These are phyloP conservation scores for Monilinia polystroma DNA, from an alignment of 2,329 filamentous ascomycete species.

Conservation along the genomic window DNA sequence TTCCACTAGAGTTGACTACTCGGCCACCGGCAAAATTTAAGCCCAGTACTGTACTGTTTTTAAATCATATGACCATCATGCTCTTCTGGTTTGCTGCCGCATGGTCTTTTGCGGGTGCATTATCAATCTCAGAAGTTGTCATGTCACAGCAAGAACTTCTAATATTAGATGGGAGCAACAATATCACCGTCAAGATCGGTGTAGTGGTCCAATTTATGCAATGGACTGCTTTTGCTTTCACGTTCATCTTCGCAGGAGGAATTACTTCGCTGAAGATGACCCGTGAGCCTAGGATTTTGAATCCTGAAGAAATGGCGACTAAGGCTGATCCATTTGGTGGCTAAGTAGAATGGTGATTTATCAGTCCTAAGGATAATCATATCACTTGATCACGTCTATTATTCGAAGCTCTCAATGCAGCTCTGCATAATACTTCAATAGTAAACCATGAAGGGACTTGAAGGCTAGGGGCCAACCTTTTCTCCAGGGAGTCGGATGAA, in stretches of 20 bases:
- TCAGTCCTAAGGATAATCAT: background rate
- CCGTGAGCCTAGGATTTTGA: background rate
- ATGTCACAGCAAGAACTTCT: conserved; percentile 14
- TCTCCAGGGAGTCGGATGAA: too few relatives aligned
- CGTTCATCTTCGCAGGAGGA: conserved; percentile 2
- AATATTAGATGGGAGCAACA: background rate
- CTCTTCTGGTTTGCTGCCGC: conserved; percentile 14
- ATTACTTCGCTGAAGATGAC: background rate
- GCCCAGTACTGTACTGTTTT: background rate
- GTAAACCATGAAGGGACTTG: background rate
- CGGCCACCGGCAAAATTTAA: background rate
- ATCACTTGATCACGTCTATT: background rate
- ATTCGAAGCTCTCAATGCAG: background rate
- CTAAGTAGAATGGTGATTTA: background rate
- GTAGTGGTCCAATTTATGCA: conserved; percentile 4
- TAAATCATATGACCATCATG: conserved; percentile 4
- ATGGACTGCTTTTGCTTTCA: conserved; percentile 16
- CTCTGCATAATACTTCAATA: background rate
- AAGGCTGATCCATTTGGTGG: background rate
- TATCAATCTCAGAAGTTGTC: conserved; percentile 3
- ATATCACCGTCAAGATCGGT: conserved; percentile 5
- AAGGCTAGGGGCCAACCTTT: too few relatives aligned
- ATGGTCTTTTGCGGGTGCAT: conserved; percentile 1
- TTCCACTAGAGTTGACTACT: background rate
- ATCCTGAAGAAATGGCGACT: background rate